Base-by-base conservation (phyloP, 345 rosid genomes). In the Capsella bursapastoris region DNA sequence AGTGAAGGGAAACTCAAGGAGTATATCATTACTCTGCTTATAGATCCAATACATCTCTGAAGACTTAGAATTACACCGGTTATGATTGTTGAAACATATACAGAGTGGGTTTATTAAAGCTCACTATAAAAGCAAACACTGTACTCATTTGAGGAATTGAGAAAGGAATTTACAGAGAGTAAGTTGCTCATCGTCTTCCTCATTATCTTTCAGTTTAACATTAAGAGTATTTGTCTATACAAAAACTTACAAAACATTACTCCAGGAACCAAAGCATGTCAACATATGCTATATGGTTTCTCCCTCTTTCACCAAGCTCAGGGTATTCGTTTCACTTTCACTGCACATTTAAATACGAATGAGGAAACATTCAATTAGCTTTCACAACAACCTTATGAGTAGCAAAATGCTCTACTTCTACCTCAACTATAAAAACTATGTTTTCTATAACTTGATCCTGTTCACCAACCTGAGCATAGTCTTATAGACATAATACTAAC, bases 311-410 rank as follows among this genome's bases (percentile, higher is more conserved):
- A 2, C 31, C 47, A 65, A 76, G 59, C 64, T 69, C 57, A 44
- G 35, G 58, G 2, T 15, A 53, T 35, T 27, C 25, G 50, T 16
- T 13, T 74, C 66, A 74, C 78, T 16, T 13, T 74, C 66, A 74
- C 78, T 74, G 78, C 78, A 57, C 60, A 74, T 45, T 44, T 13
- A 3, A 12, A 34, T 12, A 3, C 31, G 41, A 71, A 60, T 37
- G 31, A 2, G 7, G 38, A 74, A 57, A 38, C 15, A 27, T 57
- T 15, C 6, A 41, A 56, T 65, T 35, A 73, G 66, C 32, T n/a
- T 44, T 53, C 6, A 35, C 11, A 32, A 4, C 25, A 47, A 1
- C 22, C 45, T 22, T 34, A 45, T 55, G 35, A 28, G 31, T 52
- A 11, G n/a, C n/a, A n/a, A 6, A 40, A 71, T 25, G 38, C 6